Evolutionary conservation across 768 basidiomycete species (phyloP).

Genomic region (Tulasnella sp.): DNA sequence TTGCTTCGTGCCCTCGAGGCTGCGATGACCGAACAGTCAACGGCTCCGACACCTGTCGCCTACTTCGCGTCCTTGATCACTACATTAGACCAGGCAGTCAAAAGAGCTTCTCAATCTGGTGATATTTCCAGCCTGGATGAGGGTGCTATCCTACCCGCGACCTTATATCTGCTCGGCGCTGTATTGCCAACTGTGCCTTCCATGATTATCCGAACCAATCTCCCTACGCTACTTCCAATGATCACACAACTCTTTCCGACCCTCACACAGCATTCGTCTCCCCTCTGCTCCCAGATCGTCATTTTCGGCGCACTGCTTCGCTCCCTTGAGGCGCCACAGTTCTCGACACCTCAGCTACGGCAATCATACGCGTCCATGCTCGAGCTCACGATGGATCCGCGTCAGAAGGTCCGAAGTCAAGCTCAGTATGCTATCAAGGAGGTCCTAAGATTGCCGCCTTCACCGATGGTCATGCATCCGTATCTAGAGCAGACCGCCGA

Average conservation of each 20-base stretch:
- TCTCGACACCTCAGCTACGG: conserved; percentile 43
- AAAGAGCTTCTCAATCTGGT: conserved; percentile 35
- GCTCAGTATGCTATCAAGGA: conserved; percentile 79
- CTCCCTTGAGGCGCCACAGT: conserved; percentile 57
- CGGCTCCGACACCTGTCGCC: conserved; percentile 66
- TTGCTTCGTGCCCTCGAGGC: conserved; percentile 78
- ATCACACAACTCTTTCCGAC: conserved; percentile 70
- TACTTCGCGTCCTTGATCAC: conserved; percentile 91
- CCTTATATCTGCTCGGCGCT: conserved; percentile 72
- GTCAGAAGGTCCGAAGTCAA: conserved; percentile 89
- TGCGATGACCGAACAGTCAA: conserved; percentile 56
- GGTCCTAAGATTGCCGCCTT: conserved; percentile 61
- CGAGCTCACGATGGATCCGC: conserved; percentile 69
- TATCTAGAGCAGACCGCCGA: conserved; percentile 73
- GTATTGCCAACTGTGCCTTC: conserved; percentile 64
- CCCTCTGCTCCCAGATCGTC: conserved; percentile 76
- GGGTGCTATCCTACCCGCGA: conserved; percentile 69
- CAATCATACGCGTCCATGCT: conserved; percentile 80
- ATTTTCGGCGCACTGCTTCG: conserved; percentile 59
- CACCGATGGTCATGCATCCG: conserved; percentile 70
- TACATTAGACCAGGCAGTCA: conserved; percentile 66
- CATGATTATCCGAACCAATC: conserved; percentile 70
- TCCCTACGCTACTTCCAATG: conserved; percentile 56
- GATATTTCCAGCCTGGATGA: conserved; percentile 36
- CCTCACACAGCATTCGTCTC: conserved; percentile 39